Percentiles rank a stretch among this genome's conserved stretches.
phyloP scores from a whole-genome alignment of 2,329 filamentous ascomycete genomes.

The Colletotrichum sp. region DNA sequence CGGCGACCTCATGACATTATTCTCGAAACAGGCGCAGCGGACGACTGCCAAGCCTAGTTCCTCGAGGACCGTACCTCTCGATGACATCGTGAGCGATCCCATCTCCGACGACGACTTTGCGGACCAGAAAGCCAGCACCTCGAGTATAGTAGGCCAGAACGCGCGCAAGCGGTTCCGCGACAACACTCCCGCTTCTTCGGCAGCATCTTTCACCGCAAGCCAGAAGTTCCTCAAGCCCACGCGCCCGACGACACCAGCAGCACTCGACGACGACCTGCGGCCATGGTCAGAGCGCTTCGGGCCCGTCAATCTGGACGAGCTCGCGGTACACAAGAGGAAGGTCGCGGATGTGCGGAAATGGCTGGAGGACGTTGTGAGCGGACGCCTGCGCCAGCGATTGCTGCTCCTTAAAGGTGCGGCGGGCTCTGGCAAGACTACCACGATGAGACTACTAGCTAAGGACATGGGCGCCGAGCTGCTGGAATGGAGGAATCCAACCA shows the following conservation, averaged over 20 bases:
- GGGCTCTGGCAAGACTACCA: constrained; percentile 92
- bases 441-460: constrained; percentile 76
- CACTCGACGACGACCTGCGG: constrained; percentile 60
- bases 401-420: constrained; percentile 89
- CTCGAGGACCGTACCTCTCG: constrained; percentile 39
- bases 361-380: constrained; percentile 76
- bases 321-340: constrained; percentile 95
- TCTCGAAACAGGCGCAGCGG: constrained; percentile 65
- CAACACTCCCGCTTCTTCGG: constrained; percentile 18
- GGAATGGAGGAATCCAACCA: constrained; percentile 88
- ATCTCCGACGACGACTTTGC: constrained; percentile 66
- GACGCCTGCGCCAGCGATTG: constrained; percentile 71
- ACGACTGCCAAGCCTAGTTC: constrained; percentile 25
- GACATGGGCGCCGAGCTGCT: constrained; percentile 79
- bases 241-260: constrained; percentile 30
- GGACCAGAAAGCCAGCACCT: constrained; percentile 52
- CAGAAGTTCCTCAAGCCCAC: constrained; percentile 58
- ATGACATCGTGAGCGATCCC: constrained; percentile 59
- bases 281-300: constrained; percentile 91
- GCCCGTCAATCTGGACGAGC: constrained; percentile 76
- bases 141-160: constrained; percentile 61
- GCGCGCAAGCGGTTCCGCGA: constrained; percentile 59
- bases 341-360: constrained; percentile 84
- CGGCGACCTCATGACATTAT: constrained; percentile 62
- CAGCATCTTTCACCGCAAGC: constrained; percentile 37